Evolutionary conservation across 2,329 filamentous ascomycete species (phyloP).

Genomic region (Ophiocordyceps sinensis): DNA sequence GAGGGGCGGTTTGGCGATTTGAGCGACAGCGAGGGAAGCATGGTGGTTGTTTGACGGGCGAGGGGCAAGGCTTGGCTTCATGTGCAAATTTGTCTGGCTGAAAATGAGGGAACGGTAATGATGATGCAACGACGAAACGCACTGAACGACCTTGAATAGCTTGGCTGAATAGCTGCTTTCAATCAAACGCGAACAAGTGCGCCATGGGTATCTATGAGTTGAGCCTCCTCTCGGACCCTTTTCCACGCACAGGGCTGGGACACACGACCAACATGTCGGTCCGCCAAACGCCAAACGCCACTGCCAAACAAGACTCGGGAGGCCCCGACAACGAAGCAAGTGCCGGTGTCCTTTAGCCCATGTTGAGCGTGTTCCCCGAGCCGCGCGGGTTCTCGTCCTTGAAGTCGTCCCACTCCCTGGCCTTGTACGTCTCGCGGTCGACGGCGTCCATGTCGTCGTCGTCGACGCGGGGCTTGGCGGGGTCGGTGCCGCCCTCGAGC

Average conservation of each 20-base stretch:
- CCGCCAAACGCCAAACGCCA: not conserved
- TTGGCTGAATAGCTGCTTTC: too few relatives aligned
- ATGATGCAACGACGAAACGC: too few relatives aligned
- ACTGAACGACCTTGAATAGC: too few relatives aligned
- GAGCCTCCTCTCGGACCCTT: not conserved
- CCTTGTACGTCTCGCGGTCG: conserved; percentile 86
- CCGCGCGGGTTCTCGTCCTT: conserved; percentile 78
- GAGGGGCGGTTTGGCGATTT: conserved; percentile 1
- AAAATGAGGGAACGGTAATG: too few relatives aligned
- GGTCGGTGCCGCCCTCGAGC: conserved; percentile 77
- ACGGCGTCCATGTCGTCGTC: conserved; percentile 84
- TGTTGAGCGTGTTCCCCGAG: conserved; percentile 70
- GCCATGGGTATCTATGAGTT: not conserved
- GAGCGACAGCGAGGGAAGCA: conserved; percentile 6
- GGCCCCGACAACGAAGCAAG: too few relatives aligned
- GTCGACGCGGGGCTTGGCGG: conserved; percentile 56
- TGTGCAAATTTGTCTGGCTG: too few relatives aligned
- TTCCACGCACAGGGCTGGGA: not conserved
- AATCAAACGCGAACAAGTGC: not conserved
- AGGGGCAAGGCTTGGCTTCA: too few relatives aligned
- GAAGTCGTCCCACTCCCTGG: conserved; percentile 89
- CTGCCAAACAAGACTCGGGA: not conserved
- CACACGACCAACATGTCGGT: not conserved
- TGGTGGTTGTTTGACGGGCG: conserved; percentile 1
- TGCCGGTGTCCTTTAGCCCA: conserved; percentile 33